Conservation (phyloP, 495 filamentous ascomycete genomes). For the Trichocladium antarcticum region DNA sequence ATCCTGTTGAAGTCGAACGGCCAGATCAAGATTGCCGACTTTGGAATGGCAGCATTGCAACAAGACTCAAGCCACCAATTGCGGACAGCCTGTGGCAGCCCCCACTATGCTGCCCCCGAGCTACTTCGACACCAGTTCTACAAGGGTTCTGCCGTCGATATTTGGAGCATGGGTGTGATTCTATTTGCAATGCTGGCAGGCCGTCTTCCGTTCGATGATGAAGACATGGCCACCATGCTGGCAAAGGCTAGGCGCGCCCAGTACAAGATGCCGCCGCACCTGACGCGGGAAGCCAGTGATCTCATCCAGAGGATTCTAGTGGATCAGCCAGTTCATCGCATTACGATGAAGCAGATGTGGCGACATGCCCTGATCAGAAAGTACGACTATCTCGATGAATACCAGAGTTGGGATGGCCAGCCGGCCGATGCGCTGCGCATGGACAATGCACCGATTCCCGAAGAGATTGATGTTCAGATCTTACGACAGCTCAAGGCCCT, state of each 20-base stretch:
- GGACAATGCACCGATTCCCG: slow-evolving; percentile 24
- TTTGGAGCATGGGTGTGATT: slow-evolving; percentile 93
- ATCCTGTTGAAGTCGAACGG: slow-evolving; percentile 64
- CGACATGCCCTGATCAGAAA: slow-evolving; percentile 68
- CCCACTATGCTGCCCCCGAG: slow-evolving; percentile 92
- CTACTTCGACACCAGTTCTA: slow-evolving; percentile 63
- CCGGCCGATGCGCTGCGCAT: slow-evolving; percentile 15
- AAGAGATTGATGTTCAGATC: slow-evolving; percentile 59
- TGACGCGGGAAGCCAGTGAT: slow-evolving; percentile 64
- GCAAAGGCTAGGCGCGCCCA: slow-evolving; percentile 55
- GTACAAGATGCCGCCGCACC: slow-evolving; percentile 56
- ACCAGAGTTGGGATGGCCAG: slow-evolving; percentile 25
- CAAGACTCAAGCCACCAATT: slow-evolving; percentile 60
- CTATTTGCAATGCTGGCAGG: slow-evolving; percentile 74
- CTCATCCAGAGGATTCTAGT: slow-evolving; percentile 66
- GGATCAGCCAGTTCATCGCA: slow-evolving; percentile 60
- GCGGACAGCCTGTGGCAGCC: slow-evolving; percentile 85
- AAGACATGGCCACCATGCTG: slow-evolving; percentile 46
- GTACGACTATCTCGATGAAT: slow-evolving; percentile 57
- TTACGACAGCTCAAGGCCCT: slow-evolving; percentile 73
- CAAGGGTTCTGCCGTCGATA: slow-evolving; percentile 71
- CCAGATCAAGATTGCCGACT: slow-evolving; percentile 87
- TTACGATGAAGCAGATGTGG: slow-evolving; percentile 71
- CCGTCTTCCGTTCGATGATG: slow-evolving; percentile 70
- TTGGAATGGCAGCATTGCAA: slow-evolving; percentile 93